Percentiles rank a stretch among this genome's conserved stretches.
Evolutionary conservation across 2,329 filamentous ascomycete species (phyloP).

Genomic region (Penicillium expansum): DNA sequence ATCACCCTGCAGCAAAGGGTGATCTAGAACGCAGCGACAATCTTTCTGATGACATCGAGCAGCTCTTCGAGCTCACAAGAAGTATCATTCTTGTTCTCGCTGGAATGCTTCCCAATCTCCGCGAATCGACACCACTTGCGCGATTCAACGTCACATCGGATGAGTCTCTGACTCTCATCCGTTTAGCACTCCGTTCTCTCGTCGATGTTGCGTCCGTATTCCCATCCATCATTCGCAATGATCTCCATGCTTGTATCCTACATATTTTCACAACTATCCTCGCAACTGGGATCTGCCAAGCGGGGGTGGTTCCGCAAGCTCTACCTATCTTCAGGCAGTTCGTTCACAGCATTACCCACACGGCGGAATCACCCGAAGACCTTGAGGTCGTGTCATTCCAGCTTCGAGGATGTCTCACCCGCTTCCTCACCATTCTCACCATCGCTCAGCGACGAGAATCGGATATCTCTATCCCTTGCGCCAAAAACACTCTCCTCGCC

Average conservation of each 20-base stretch:
- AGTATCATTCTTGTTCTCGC: conserved; percentile 93
- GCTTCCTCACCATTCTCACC: conserved; percentile 70
- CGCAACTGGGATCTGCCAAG: conserved; percentile 81
- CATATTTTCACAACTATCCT: conserved; percentile 95
- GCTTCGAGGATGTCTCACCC: conserved; percentile 75
- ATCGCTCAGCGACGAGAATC: conserved; percentile 52
- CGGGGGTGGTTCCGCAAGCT: conserved; percentile 82
- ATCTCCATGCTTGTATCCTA: conserved; percentile 92
- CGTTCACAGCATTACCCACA: conserved; percentile 66
- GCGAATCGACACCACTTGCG: conserved; percentile 55
- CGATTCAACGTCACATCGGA: conserved; percentile 75
- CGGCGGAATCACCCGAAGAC: conserved; percentile 30
- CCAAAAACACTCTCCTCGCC: conserved; percentile 88
- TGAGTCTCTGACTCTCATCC: conserved; percentile 77
- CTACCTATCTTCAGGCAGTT: conserved; percentile 92
- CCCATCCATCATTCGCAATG: conserved; percentile 91
- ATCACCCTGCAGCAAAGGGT: conserved; percentile 82
- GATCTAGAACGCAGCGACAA: conserved; percentile 67
- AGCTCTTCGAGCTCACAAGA: conserved; percentile 92
- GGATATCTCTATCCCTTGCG: conserved; percentile 76
- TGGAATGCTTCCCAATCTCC: conserved; percentile 74
- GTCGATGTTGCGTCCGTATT: conserved; percentile 96
- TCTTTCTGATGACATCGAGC: conserved; percentile 94
- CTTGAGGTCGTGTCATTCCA: conserved; percentile 61
- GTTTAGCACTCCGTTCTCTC: conserved; percentile 76